Base-by-base conservation (phyloP, 805 yeast species). In the Metschnikowia borealis region DNA sequence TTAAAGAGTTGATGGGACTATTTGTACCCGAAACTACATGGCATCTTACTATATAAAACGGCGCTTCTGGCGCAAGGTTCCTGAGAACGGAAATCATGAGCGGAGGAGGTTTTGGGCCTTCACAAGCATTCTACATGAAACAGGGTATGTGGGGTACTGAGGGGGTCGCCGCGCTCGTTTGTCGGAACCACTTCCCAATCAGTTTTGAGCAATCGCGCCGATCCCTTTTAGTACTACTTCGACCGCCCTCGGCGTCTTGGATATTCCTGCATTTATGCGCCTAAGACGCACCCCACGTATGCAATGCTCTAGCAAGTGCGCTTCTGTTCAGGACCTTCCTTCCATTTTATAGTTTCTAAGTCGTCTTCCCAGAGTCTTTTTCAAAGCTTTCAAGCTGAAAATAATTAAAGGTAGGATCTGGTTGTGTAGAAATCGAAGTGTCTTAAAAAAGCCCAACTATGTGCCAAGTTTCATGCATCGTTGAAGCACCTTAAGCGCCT, bases 281-380 rank as follows among this genome's bases (percentile, higher is more conserved):
- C 31, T 8, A 21, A 17, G 36, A 17, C 31, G 44, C 14, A 41
- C 44, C 44, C 44, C 44, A 41, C 44, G 36, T 41, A 17, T 18
- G 44, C 36, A 13, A 21, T 38, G 20, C 13, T 38, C 15, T 8
- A 38, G 18, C 23, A 38, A 38, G 38, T 17, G 14, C n/a, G 13
- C 38, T 15, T 35, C 20, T 10, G 18, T 10, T 35, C 10, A 13
- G 21, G 3, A 11, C 21, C 38, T 35, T 35, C 8, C 20, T 10
- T 10, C 38, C 15, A 10, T 35, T 15, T 7, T 21, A 17, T 35
- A 18, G 11, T 8, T 15, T 35, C 14, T 35, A 35, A 15, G 6
- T 35, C 38, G 21, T 17, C 20, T 35, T 15, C 11, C 13, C 8
- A 18, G 4, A 2, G 11, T 35, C 11, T 15, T 35, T 15, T 15